These are phyloP conservation scores for Gossypium trilobum DNA, from an alignment of 441 rosid genomes.

Conservation along the genomic window DNA sequence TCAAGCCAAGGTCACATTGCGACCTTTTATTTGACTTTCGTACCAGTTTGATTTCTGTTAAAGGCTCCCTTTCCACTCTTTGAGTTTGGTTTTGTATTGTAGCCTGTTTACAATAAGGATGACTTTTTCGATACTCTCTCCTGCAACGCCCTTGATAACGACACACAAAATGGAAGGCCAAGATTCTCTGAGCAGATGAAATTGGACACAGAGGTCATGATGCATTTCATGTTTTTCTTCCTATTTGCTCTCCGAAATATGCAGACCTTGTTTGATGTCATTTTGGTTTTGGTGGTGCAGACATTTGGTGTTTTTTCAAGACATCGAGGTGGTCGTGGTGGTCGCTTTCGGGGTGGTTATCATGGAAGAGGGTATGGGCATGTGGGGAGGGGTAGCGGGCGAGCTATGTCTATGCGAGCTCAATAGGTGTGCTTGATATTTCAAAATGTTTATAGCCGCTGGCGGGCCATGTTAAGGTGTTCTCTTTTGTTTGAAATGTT, in stretches of 20 bases:
- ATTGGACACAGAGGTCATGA: conserved; percentile 66
- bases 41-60: conserved; percentile 15
- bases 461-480: background rate
- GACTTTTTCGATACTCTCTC: conserved; percentile 83
- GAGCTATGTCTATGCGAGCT: conserved; percentile 24
- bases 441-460: background rate
- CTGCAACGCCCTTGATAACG: conserved; percentile 36
- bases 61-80: background rate
- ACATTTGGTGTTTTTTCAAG: conserved; percentile 74
- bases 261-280: background rate
- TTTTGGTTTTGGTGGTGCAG: conserved; percentile 31
- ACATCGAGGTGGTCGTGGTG: conserved; percentile 52
- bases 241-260: background rate
- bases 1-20: conserved; percentile 34
- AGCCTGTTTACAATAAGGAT: conserved; percentile 76
- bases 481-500: background rate
- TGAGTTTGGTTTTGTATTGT: conserved; percentile 17
- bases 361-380: conserved; percentile 42
- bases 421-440: conserved; percentile 15
- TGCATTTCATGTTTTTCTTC: background rate
- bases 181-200: conserved; percentile 75
- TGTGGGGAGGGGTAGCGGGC: conserved; percentile 25
- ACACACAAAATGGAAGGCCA: conserved; percentile 57
- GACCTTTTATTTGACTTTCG: background rate
- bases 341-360: conserved; percentile 45